Conservation (phyloP, 352 stramenopile species). For the Globisporangium sylvaticum region DNA sequence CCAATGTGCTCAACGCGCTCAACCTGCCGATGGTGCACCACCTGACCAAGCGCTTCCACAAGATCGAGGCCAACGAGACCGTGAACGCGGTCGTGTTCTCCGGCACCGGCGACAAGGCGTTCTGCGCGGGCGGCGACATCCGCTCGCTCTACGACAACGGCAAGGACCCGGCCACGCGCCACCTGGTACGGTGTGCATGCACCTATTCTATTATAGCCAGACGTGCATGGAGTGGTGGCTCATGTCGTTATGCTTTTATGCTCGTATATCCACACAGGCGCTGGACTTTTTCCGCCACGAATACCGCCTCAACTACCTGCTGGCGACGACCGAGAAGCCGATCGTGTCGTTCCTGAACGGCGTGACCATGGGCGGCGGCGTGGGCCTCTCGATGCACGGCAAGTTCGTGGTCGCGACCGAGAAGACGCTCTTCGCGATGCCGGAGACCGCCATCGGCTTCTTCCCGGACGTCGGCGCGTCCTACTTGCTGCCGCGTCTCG, state of each 20-base stretch:
- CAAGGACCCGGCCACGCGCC: conserved; percentile 60
- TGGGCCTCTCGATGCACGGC: conserved; percentile 96
- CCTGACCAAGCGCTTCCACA: conserved; percentile 83
- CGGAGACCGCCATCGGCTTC: conserved; percentile 97
- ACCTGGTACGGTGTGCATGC: conserved; percentile 28
- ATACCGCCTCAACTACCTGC: conserved; percentile 93
- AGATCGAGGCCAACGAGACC: conserved; percentile 73
- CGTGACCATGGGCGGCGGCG: conserved; percentile 98
- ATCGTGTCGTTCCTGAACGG: conserved; percentile 96
- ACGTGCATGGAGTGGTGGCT: not conserved
- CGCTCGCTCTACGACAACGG: conserved; percentile 85
- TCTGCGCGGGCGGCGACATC: conserved; percentile 96
- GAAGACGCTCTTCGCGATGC: conserved; percentile 98
- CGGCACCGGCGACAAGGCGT: conserved; percentile 78
- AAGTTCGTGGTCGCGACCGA: conserved; percentile 96
- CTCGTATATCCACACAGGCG: conserved; percentile 16
- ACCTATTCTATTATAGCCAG: not conserved
- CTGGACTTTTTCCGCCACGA: conserved; percentile 95
- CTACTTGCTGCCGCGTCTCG: conserved; percentile 89
- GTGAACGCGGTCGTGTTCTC: conserved; percentile 85
- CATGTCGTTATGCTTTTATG: not conserved
- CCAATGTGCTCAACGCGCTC: conserved; percentile 90
- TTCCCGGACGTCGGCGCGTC: conserved; percentile 96
- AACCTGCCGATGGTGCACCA: conserved; percentile 90
- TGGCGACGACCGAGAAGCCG: conserved; percentile 78